Evolutionary conservation across 2,329 filamentous ascomycete genomes (phyloP), one percentile per base, ranked within the genome.

Genomic region (Sphaerostilbella broomeana): DNA sequence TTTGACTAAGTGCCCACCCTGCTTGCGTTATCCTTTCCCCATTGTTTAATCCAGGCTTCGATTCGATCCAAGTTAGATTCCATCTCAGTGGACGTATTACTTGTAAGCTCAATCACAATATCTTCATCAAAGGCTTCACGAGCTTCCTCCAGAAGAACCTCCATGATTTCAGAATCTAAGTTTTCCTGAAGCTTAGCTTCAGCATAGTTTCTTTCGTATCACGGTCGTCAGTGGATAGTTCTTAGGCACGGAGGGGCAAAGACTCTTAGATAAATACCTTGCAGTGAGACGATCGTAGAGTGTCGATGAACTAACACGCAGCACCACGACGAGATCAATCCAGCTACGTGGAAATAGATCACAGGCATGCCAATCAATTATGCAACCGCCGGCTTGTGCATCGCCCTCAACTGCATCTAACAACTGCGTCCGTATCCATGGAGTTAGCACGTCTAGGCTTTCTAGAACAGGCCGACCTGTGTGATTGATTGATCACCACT

Each of bases 341-440:
- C 89, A 94, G 56, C 84, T 84, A 58, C 84, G 81, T 2, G 92
- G 92, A 57, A 97, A 97, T 16, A 97, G 67, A 55, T 97, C 92
- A 67, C 90, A 97, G 2, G 89, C 90, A 64, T 98, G 92, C 90
- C 92, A 98, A 67, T 98, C 92, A 56, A 98, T 84, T 51, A 98
- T 79, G 61, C 79, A 86, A 15, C 92, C 92, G 42, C 90, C 90
- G 15, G 75, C 65, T 47, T 81, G 75, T 26, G 86, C 74, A 45
- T 92, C 82, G 41, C 85, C 76, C 65, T 97, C 92, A 42, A 98
- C 83, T 33, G 84, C 78, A 59, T 98, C 92, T 16, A 98, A 73
- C 21, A 98, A 68, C 81, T 88, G 52, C 22, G 12, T 32, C 4
- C 16, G n/a, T n/a, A n/a, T 12, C 22, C 18, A 17, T 16, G 33